phyloP scores from a whole-genome alignment of 331 rosid genomes.

The Spiraea crenata region DNA sequence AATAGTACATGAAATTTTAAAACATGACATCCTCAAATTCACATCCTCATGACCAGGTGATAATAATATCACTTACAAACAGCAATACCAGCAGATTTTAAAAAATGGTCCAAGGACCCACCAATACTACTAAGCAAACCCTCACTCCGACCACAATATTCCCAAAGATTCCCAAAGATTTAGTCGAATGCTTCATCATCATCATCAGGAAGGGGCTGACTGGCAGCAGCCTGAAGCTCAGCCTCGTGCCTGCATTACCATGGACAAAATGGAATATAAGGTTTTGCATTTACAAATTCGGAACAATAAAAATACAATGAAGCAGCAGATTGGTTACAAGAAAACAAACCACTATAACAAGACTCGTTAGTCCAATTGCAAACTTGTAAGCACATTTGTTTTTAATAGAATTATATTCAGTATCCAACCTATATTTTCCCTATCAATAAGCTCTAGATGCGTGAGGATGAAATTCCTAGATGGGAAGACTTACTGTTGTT shows the following conservation, averaged over 20 bases:
- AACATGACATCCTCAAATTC: conserved; percentile 14
- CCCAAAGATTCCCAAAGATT: neutral
- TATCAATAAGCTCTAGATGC: no score
- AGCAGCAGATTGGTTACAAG: neutral
- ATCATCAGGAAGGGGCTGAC: conserved; percentile 79
- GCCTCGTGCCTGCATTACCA: conserved; percentile 34
- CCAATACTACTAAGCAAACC: neutral
- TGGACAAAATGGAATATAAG: neutral
- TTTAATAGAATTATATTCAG: no score
- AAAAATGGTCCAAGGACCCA: conserved; percentile 16
- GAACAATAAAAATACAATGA: neutral
- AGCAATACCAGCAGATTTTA: conserved; percentile 24
- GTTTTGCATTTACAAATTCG: neutral
- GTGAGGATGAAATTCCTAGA: neutral
- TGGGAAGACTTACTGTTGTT: conserved; percentile 31
- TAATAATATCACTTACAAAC: conserved; percentile 22
- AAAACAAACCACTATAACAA: neutral
- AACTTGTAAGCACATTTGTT: neutral
- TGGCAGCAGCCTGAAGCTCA: conserved; percentile 27
- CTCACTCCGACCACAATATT: neutral
- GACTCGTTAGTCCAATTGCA: neutral
- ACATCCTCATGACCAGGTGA: neutral
- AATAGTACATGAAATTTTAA: neutral
- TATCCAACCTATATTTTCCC: no score
- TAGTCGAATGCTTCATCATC: conserved; percentile 71